Percentiles rank a stretch among this genome's conserved stretches.
These are phyloP conservation scores for Haematococcus lacustris DNA, from an alignment of 139 green algal species.

Conservation along the genomic window DNA sequence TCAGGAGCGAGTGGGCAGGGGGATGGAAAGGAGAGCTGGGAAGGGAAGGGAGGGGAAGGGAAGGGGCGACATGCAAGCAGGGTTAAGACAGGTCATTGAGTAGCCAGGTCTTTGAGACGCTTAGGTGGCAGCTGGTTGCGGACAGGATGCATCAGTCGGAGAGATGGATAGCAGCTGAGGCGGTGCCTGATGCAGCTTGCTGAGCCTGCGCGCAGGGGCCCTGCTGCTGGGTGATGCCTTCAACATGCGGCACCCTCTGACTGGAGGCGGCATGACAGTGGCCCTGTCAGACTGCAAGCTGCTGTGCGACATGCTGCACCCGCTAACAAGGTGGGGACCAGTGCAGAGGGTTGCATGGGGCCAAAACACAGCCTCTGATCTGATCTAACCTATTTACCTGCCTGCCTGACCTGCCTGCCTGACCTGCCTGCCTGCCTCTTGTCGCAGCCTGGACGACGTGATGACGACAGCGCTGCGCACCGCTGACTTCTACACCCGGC, in stretches of 20 bases:
- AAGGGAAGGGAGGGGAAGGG: too few species aligned
- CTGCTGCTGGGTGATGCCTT: constrained; percentile 96
- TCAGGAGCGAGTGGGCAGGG: too few species aligned
- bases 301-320: constrained; percentile 43
- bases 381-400: neutral
- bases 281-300: constrained; percentile 82
- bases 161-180: too few species aligned
- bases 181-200: too few species aligned
- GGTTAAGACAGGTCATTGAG: too few species aligned
- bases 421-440: neutral
- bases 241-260: constrained; percentile 98
- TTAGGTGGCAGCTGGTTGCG: neutral
- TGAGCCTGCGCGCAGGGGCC: constrained; percentile 66
- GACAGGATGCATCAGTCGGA: too few species aligned
- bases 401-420: neutral
- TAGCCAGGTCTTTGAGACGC: too few species aligned
- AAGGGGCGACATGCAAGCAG: too few species aligned
- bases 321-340: constrained; percentile 12
- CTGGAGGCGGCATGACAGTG: constrained; percentile 77
- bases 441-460: constrained; percentile 59
- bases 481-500: constrained; percentile 74
- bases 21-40: too few species aligned
- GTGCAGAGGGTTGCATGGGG: too few species aligned
- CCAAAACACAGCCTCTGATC: neutral
- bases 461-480: constrained; percentile 56